Evolutionary conservation across 179 eudicot genomes (phyloP).

Genomic region (Spinacia oleracea): DNA sequence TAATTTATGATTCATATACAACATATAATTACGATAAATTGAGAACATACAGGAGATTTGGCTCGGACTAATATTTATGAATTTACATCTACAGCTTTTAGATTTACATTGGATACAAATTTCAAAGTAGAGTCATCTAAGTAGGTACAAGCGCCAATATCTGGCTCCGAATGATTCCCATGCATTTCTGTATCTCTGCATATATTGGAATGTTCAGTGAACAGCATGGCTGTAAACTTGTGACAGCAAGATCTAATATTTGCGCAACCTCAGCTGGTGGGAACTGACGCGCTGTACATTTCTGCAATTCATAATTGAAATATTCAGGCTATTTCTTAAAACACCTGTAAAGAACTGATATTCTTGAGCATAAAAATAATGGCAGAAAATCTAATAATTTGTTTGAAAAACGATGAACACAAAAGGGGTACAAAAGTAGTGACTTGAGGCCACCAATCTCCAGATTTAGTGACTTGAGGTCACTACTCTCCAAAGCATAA

Average conservation of each 20-base stretch:
- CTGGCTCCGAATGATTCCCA: constrained; percentile 88
- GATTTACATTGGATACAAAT: constrained; percentile 41
- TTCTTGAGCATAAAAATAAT: no score
- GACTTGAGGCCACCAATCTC: no score
- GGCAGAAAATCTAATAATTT: no score
- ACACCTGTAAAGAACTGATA: no score
- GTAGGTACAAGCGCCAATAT: constrained; percentile 91
- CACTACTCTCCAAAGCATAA: no score
- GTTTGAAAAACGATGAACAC: no score
- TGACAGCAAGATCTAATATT: constrained; percentile 76
- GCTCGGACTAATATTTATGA: constrained; percentile 11
- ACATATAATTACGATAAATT: not conserved
- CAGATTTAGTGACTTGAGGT: no score
- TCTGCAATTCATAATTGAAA: constrained; percentile 53
- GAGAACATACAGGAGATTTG: not conserved
- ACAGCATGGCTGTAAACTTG: constrained; percentile 74
- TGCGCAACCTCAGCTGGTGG: constrained; percentile 95
- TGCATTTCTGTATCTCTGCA: constrained; percentile 86
- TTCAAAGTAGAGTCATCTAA: constrained; percentile 27
- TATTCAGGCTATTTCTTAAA: not conserved
- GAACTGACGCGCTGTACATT: constrained; percentile 85
- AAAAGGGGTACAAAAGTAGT: no score
- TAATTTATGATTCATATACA: constrained; percentile 11
- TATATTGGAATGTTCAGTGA: constrained; percentile 74
- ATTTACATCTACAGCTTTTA: constrained; percentile 32